Evolutionary conservation across 2,329 filamentous ascomycete genomes (phyloP).

Genomic region (Helotiales sp.): DNA sequence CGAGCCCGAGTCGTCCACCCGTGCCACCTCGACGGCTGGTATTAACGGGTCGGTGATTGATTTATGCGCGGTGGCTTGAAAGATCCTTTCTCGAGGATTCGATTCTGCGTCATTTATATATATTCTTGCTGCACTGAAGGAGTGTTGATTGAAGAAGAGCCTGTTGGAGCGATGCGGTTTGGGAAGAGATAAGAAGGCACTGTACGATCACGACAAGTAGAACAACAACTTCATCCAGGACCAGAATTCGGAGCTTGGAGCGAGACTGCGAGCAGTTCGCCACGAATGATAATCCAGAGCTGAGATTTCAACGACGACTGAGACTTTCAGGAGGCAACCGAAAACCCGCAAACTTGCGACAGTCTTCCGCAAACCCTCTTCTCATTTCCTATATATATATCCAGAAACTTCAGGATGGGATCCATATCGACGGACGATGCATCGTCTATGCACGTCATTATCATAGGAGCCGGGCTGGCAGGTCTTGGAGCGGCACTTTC

Average conservation of each 20-base stretch:
- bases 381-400: neutral
- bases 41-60: neutral
- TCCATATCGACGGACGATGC: neutral
- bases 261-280: too few species aligned
- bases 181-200: too few species aligned
- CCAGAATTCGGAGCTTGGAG: too few species aligned
- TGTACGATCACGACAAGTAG: too few species aligned
- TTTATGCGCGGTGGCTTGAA: neutral
- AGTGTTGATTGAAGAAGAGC: neutral
- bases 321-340: neutral
- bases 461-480: constrained; percentile 45
- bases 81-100: neutral
- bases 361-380: neutral
- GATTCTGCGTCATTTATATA: neutral
- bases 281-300: neutral
- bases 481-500: constrained; percentile 42
- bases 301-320: neutral
- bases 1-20: too few species aligned
- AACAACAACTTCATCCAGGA: too few species aligned
- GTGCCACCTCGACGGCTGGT: neutral
- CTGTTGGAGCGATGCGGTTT: too few species aligned
- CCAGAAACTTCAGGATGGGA: neutral
- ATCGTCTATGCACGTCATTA: constrained; percentile 37
- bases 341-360: neutral
- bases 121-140: neutral